Base-by-base conservation (phyloP, 371 early-diverging fungal species). In the Apophysomyces trapeziformis region DNA sequence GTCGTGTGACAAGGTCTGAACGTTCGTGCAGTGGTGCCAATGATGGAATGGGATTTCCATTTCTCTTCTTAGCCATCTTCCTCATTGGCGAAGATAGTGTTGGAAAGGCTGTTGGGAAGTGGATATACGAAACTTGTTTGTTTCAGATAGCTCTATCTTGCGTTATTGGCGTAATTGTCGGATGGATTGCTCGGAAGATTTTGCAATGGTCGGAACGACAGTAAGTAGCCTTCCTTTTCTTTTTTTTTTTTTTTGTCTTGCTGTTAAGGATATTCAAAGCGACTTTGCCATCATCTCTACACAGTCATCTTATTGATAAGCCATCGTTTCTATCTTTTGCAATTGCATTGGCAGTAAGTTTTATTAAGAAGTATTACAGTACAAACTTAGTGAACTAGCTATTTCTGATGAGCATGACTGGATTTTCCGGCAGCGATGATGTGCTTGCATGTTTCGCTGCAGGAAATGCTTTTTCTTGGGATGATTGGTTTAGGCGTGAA, bases 401-500 rank as follows among this genome's bases (percentile, higher is more conserved):
- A 16, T 87, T 95, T 62, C 76, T 93, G 13, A 86, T 93, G 67
- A 96, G 98, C 13, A 68, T 90, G 63, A 90, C 92, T 9, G 90
- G 92, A 12, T 84, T 93, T 32, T 75, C 96, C 4, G 91, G 93
- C 4, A 90, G 93, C 54, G 96, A 95, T 73, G 95, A 95, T 63
- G 80, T 99, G 35, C 69, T 99, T 37, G 94, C 96, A 37, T 90
- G 91, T 58, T 97, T 98, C 82, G 87, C 93, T 36, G 93, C 95
- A 9, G 99, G 99, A 8, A 92, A 93, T 75, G 88, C 90, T 9
- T 93, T 96, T 70, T 88, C 94, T 6, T 95, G 94, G 93, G 93
- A 94, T 67, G 92, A 91, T 61, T 96, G 95, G 94, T 96, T 96
- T 78, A 85, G 90, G 38, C 70, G 89, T 26, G 95, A 96, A 68